Percentiles rank a stretch among this genome's conserved stretches.
Evolutionary conservation across 805 yeast species (phyloP).

Genomic region (Candida yuanshanica): DNA sequence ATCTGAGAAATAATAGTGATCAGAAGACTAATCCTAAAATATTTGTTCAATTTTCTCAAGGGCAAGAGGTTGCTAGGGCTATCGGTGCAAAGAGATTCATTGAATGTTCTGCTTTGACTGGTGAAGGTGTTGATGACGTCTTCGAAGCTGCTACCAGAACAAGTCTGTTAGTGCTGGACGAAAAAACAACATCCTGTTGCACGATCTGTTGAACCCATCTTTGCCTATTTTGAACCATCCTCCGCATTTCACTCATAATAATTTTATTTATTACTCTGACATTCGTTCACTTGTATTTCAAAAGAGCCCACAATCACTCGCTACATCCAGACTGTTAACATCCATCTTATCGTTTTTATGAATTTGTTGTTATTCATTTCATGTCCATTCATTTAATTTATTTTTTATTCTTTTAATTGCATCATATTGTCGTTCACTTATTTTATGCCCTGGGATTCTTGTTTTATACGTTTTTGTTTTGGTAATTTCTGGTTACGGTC

Average conservation of each 20-base stretch:
- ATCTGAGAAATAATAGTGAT: slow-evolving; percentile 47
- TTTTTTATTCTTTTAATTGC: not conserved
- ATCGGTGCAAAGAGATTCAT: slow-evolving; percentile 81
- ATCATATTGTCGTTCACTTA: not conserved
- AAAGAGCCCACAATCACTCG: not conserved
- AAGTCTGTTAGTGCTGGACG: slow-evolving; percentile 53
- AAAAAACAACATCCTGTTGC: slow-evolving; percentile 40
- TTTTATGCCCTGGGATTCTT: not conserved
- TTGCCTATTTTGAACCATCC: not conserved
- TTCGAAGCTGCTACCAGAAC: slow-evolving; percentile 89
- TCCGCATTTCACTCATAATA: not conserved
- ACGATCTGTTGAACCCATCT: slow-evolving; percentile 23
- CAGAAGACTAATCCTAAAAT: slow-evolving; percentile 30
- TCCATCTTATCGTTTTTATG: not conserved
- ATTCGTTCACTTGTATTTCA: not conserved
- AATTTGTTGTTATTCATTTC: not conserved
- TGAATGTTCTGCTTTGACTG: slow-evolving; percentile 89
- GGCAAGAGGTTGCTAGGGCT: slow-evolving; percentile 62
- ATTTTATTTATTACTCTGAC: not conserved
- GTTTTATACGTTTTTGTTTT: slow-evolving; percentile 2
- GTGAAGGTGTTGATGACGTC: slow-evolving; percentile 92
- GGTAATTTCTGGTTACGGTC: slow-evolving; percentile 14
- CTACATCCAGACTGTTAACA: not conserved
- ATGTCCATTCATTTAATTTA: slow-evolving; percentile 5
- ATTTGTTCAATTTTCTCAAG: slow-evolving; percentile 50